phyloP scores from a whole-genome alignment of 176 grass and related monocot species.

The Urochloa ruziziensis region DNA sequence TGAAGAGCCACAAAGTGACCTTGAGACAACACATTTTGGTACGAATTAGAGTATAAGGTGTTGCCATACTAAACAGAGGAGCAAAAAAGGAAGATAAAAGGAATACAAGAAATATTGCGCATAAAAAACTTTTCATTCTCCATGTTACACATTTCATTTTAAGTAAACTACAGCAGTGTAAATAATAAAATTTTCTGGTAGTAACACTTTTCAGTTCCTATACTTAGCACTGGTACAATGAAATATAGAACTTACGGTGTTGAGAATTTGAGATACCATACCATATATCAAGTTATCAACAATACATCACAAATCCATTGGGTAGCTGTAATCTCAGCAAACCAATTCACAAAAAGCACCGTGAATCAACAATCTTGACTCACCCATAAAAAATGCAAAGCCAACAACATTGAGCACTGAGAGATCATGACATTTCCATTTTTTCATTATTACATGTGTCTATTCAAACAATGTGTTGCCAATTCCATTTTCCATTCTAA shows the following conservation, averaged over 20 bases:
- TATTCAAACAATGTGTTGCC: background rate
- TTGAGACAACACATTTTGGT: slow-evolving; percentile 5
- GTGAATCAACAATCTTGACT: background rate
- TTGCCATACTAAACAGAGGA: background rate
- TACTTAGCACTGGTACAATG: background rate
- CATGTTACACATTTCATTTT: background rate
- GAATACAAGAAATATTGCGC: background rate
- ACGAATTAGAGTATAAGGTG: background rate
- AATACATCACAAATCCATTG: background rate
- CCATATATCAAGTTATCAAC: background rate
- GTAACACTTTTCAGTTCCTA: slow-evolving; percentile 14
- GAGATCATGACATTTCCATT: background rate
- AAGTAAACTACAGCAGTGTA: background rate
- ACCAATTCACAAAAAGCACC: background rate
- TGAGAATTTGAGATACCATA: background rate
- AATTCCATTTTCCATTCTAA: background rate
- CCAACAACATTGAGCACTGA: background rate
- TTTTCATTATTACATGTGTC: background rate
- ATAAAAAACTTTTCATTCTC: background rate
- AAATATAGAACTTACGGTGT: background rate
- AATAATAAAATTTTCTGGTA: background rate
- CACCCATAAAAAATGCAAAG: background rate
- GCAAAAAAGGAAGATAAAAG: background rate
- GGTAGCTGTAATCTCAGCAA: background rate
- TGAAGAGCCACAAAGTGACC: slow-evolving; percentile 8